Evolutionary conservation across 176 grass and related monocot species (phyloP).

Genomic region (Lolium rigidum): DNA sequence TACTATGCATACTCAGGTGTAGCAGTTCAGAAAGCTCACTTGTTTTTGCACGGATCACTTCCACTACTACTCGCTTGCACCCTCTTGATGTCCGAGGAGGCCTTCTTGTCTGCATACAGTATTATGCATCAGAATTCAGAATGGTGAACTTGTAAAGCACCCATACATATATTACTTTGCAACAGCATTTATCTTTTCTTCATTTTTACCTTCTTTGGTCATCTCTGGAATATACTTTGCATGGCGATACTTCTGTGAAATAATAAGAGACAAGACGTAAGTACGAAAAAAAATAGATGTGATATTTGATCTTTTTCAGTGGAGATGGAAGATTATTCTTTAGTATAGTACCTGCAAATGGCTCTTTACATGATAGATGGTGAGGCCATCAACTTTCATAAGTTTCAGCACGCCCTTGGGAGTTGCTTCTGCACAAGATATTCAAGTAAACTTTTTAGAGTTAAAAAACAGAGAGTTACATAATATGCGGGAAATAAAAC

Average conservation of each 20-base stretch:
- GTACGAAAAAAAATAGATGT: neutral
- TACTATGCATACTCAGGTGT: neutral
- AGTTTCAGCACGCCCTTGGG: constrained; percentile 95
- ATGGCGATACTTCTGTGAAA: constrained; percentile 79
- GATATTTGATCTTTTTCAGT: neutral
- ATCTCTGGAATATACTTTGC: constrained; percentile 78
- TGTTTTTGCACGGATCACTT: constrained; percentile 49
- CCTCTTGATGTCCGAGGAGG: constrained; percentile 64
- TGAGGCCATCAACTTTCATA: constrained; percentile 95
- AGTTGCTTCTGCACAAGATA: constrained; percentile 81
- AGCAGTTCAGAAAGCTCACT: constrained; percentile 46
- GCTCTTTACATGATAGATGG: constrained; percentile 98
- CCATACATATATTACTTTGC: neutral
- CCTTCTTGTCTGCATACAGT: constrained; percentile 68
- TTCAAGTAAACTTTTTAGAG: constrained; percentile 35
- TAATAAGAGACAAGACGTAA: neutral
- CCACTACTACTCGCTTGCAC: constrained; percentile 39
- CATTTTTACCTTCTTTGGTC: constrained; percentile 71
- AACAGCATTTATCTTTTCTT: neutral
- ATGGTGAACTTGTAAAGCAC: neutral
- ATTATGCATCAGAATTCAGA: neutral
- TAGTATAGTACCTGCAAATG: constrained; percentile 77
- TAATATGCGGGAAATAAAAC: constrained; percentile 29
- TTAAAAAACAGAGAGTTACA: neutral
- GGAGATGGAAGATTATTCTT: neutral